Conservation (phyloP, 371 early-diverging fungal genomes). For the Mortierella sp. region DNA sequence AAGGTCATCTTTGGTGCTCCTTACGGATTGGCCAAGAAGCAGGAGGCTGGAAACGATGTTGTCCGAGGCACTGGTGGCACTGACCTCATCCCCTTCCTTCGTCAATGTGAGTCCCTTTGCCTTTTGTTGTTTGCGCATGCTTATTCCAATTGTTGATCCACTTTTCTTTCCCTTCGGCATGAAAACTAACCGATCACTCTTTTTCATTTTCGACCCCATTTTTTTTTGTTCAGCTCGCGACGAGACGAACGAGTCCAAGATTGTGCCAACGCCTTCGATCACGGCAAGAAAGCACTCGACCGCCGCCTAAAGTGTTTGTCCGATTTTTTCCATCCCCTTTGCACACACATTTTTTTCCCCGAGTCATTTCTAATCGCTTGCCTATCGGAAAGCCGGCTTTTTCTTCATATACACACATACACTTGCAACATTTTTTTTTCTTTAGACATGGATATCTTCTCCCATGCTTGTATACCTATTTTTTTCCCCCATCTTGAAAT, state of each 20-base stretch:
- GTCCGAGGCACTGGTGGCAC: conserved; percentile 97
- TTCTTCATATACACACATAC: background rate
- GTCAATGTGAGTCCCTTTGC: conserved; percentile 48
- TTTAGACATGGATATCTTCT: background rate
- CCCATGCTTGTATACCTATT: conserved; percentile 5
- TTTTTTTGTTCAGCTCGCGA: conserved; percentile 68
- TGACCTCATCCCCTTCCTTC: conserved; percentile 90
- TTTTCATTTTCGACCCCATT: background rate
- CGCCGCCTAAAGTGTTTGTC: conserved; percentile 13
- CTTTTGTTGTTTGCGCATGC: conserved; percentile 1
- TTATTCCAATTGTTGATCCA: background rate
- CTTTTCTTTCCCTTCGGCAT: conserved; percentile 5
- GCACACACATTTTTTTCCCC: too few species aligned
- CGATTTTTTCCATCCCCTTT: background rate
- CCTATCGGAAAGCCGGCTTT: background rate
- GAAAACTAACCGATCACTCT: background rate
- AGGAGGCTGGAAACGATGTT: conserved; percentile 62
- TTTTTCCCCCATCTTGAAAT: background rate
- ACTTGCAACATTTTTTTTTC: background rate
- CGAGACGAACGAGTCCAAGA: conserved; percentile 70
- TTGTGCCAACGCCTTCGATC: conserved; percentile 38
- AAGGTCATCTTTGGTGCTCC: conserved; percentile 65
- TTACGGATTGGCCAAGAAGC: conserved; percentile 71
- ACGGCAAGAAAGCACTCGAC: conserved; percentile 25
- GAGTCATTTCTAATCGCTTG: conserved; percentile 6